Percentiles rank a stretch among this genome's conserved stretches.
These are phyloP conservation scores for Cryphonectria carpinicola DNA, from an alignment of 2,329 filamentous ascomycete genomes.

Conservation along the genomic window DNA sequence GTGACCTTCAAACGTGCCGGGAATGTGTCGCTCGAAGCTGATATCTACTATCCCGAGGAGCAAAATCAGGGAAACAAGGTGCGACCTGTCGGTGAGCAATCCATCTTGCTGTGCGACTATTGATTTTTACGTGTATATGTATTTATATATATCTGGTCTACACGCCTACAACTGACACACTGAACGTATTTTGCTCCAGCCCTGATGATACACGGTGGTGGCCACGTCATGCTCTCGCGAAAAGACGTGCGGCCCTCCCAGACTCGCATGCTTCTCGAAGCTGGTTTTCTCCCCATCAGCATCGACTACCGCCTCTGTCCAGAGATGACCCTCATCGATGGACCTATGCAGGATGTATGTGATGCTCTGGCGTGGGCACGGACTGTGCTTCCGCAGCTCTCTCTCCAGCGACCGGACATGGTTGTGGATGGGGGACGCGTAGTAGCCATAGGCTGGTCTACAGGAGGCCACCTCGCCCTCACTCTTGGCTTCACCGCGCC, in stretches of 20 bases:
- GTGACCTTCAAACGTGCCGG: constrained; percentile 33
- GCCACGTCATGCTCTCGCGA: constrained; percentile 45
- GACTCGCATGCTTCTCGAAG: constrained; percentile 40
- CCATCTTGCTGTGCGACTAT: too few relatives aligned
- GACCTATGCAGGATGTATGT: constrained; percentile 49
- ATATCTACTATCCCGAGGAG: constrained; percentile 39
- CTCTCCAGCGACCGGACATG: constrained; percentile 24
- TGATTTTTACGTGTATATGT: too few relatives aligned
- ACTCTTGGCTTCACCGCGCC: constrained; percentile 44
- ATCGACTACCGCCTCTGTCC: constrained; percentile 57
- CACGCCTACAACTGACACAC: too few relatives aligned
- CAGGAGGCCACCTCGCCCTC: constrained; percentile 52
- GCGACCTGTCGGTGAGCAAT: constrained; percentile 26
- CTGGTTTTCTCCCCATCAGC: constrained; percentile 51
- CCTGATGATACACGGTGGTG: constrained; percentile 51
- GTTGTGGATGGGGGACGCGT: constrained; percentile 38
- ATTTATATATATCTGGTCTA: too few relatives aligned
- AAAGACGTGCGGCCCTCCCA: constrained; percentile 44
- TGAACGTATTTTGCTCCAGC: constrained; percentile 29
- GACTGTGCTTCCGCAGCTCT: constrained; percentile 37
- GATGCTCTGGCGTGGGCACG: constrained; percentile 42
- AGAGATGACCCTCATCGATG: constrained; percentile 48
- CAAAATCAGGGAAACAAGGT: neutral
- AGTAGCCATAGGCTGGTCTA: constrained; percentile 53
- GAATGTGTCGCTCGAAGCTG: constrained; percentile 34